phyloP scores from a whole-genome alignment of 2,329 filamentous ascomycete species.

The Fusarium mexicanum region DNA sequence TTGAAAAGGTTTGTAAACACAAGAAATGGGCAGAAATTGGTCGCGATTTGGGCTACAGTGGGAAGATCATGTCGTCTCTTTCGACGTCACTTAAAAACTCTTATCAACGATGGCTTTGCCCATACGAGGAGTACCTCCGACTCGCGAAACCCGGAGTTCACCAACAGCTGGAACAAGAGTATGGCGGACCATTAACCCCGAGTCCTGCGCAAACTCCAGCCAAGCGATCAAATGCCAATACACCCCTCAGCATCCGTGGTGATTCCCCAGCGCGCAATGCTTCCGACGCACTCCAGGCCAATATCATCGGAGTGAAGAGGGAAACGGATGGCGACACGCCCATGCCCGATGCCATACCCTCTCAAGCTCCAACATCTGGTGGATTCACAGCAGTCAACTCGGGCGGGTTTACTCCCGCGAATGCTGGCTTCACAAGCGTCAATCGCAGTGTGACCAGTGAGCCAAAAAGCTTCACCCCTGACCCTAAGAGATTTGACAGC shows the following conservation, averaged over 20 bases:
- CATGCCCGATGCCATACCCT: constrained; percentile 57
- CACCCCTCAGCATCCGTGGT: constrained; percentile 65
- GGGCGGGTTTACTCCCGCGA: constrained; percentile 76
- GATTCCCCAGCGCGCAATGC: constrained; percentile 74
- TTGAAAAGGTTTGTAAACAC: constrained; percentile 94
- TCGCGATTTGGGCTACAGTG: constrained; percentile 94
- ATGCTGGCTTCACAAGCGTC: constrained; percentile 73
- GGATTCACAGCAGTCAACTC: constrained; percentile 55
- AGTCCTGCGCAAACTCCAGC: constrained; percentile 74
- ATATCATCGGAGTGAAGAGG: constrained; percentile 56
- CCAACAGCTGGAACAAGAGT: constrained; percentile 91
- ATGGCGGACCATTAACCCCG: constrained; percentile 90
- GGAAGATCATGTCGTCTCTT: constrained; percentile 99
- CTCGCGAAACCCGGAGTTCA: constrained; percentile 96
- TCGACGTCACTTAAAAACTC: constrained; percentile 99
- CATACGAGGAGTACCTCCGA: constrained; percentile 93
- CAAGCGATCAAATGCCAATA: constrained; percentile 70
- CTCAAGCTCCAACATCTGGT: constrained; percentile 53
- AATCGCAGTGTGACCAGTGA: constrained; percentile 61
- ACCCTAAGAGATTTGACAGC: constrained; percentile 68
- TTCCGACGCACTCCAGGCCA: constrained; percentile 62
- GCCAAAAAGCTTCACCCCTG: constrained; percentile 69
- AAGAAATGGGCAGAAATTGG: constrained; percentile 99
- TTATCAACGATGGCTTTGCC: constrained; percentile 95
- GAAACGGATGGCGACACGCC: constrained; percentile 60